phyloP scores from a whole-genome alignment of 78 protist species.

The Chrysochromulina tobinii region DNA sequence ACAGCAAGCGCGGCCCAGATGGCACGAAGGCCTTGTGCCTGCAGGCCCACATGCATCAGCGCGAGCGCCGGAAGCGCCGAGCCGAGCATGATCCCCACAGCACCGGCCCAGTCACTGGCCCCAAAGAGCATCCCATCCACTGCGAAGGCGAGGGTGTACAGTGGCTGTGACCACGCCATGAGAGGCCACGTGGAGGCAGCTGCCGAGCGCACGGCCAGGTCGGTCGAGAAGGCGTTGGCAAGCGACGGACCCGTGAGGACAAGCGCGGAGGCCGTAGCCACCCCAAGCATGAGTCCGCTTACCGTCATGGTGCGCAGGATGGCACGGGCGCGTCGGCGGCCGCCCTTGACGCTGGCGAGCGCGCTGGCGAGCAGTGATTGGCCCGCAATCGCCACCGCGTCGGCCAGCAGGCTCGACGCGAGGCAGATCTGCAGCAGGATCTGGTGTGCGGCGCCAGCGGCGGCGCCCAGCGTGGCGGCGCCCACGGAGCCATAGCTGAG shows the following conservation, averaged over 20 bases:
- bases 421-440: not conserved
- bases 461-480: not conserved
- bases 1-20: not conserved
- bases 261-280: not conserved
- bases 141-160: not conserved
- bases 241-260: not conserved
- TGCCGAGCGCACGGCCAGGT: not conserved
- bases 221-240: not conserved
- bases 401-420: not conserved
- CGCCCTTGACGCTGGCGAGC: not conserved
- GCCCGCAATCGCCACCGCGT: slow-evolving; percentile 1
- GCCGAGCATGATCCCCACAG: not conserved
- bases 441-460: not conserved
- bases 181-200: not conserved
- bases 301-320: no score
- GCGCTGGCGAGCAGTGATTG: not conserved
- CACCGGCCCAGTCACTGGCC: not conserved
- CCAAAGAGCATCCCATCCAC: not conserved
- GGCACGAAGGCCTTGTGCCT: not conserved
- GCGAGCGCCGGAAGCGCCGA: not conserved
- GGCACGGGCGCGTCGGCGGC: no score
- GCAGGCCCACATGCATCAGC: not conserved
- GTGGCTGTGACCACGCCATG: not conserved
- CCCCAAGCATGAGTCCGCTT: not conserved
- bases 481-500: not conserved